phyloP scores from a whole-genome alignment of 1,284 basidiomycete genomes.

The Inonotus hispidus region DNA sequence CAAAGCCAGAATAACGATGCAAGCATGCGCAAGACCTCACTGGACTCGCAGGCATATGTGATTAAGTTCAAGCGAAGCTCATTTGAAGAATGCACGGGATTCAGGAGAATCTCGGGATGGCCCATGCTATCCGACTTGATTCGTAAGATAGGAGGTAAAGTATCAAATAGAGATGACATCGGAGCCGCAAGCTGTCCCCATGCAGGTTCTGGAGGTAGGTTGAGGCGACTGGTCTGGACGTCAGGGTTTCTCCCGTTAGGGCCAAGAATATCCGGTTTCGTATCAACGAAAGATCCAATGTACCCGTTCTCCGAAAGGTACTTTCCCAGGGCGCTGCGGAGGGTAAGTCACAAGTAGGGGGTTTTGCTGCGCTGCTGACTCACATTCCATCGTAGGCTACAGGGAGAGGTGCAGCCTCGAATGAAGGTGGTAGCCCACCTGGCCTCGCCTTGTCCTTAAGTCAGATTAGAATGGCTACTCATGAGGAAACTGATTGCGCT shows the following conservation, averaged over 20 bases:
- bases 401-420: conserved; percentile 13
- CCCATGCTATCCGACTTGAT: neutral
- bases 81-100: conserved; percentile 12
- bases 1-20: conserved; percentile 12
- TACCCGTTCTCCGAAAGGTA: conserved; percentile 11
- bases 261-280: conserved; percentile 4
- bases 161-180: neutral
- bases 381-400: conserved; percentile 18
- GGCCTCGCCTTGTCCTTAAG: conserved; percentile 17
- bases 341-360: neutral
- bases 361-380: neutral
- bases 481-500: neutral
- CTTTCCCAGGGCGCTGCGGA: conserved; percentile 13
- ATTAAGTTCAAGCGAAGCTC: conserved; percentile 1
- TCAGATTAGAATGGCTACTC: neutral
- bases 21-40: neutral
- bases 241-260: neutral
- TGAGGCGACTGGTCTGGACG: neutral
- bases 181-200: conserved; percentile 6
- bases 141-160: conserved; percentile 9
- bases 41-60: neutral
- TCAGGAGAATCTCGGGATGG: conserved; percentile 3
- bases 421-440: conserved; percentile 13
- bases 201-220: neutral
- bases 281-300: conserved; percentile 15